These are phyloP conservation scores for Gryganskiella cystojenkinii DNA, from an alignment of 192 early-diverging fungal species.

Conservation along the genomic window DNA sequence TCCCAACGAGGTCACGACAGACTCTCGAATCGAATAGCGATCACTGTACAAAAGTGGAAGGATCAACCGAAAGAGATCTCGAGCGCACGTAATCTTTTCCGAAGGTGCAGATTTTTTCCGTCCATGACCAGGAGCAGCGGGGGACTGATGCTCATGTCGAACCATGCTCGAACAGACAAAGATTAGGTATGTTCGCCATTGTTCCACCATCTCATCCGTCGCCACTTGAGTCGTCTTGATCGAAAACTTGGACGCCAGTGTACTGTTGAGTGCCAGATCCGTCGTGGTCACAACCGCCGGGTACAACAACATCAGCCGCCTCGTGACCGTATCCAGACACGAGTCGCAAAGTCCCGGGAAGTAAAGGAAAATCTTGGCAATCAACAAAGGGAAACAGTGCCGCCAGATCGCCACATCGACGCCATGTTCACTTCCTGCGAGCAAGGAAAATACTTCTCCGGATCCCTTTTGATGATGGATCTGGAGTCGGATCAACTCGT, in stretches of 20 bases:
- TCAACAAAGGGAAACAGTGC: constrained; percentile 71
- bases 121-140: constrained; percentile 49
- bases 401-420: constrained; percentile 75
- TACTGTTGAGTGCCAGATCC: constrained; percentile 60
- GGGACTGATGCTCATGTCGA: constrained; percentile 52
- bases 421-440: constrained; percentile 67
- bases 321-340: constrained; percentile 67
- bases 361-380: constrained; percentile 68
- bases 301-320: constrained; percentile 71
- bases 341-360: constrained; percentile 58
- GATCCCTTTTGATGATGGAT: constrained; percentile 63
- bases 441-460: constrained; percentile 63
- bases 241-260: constrained; percentile 59
- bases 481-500: constrained; percentile 55
- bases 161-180: constrained; percentile 78
- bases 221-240: constrained; percentile 59
- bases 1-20: constrained; percentile 72
- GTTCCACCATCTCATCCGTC: constrained; percentile 72
- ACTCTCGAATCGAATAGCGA: constrained; percentile 70
- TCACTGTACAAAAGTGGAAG: constrained; percentile 78
- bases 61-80: constrained; percentile 72
- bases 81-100: constrained; percentile 62
- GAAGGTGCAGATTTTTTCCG: constrained; percentile 55
- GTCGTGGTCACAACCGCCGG: constrained; percentile 65
- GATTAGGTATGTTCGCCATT: constrained; percentile 80